Conservation (phyloP, 805 yeast genomes). For the Kazachstania africana region DNA sequence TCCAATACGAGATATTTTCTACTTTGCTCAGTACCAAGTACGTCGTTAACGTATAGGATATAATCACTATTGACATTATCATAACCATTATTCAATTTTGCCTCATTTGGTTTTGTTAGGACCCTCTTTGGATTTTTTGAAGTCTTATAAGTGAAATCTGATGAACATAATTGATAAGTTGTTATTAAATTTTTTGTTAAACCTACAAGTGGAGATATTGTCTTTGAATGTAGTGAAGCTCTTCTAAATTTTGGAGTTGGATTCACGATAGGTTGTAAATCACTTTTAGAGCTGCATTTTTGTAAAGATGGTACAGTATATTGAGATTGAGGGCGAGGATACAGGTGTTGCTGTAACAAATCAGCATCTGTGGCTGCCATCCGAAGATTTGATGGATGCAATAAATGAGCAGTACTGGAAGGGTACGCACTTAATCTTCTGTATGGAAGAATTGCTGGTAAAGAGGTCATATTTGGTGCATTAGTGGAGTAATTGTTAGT, state of each 20-base stretch:
- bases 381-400: constrained; percentile 25
- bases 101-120: constrained; percentile 84
- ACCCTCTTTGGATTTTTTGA: constrained; percentile 86
- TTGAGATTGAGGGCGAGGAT: constrained; percentile 8
- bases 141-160: constrained; percentile 70
- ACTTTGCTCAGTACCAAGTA: constrained; percentile 59
- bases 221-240: constrained; percentile 50
- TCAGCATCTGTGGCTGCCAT: constrained; percentile 16
- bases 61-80: constrained; percentile 88
- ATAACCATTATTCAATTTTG: constrained; percentile 63
- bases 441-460: constrained; percentile 13
- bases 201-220: constrained; percentile 71
- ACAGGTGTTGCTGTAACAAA: constrained; percentile 3
- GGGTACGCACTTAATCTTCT: constrained; percentile 23
- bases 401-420: constrained; percentile 10
- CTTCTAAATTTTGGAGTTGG: constrained; percentile 59
- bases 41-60: constrained; percentile 87
- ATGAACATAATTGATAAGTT: constrained; percentile 76
- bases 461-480: not conserved
- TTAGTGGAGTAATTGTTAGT: constrained; percentile 1
- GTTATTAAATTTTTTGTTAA: constrained; percentile 66
- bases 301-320: constrained; percentile 37
- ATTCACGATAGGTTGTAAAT: constrained; percentile 50
- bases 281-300: constrained; percentile 33
- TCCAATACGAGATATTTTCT: constrained; percentile 82